Evolutionary conservation across 805 yeast genomes (phyloP), one percentile per base, ranked within the genome.

Genomic region (Myxozyma mucilagina): DNA sequence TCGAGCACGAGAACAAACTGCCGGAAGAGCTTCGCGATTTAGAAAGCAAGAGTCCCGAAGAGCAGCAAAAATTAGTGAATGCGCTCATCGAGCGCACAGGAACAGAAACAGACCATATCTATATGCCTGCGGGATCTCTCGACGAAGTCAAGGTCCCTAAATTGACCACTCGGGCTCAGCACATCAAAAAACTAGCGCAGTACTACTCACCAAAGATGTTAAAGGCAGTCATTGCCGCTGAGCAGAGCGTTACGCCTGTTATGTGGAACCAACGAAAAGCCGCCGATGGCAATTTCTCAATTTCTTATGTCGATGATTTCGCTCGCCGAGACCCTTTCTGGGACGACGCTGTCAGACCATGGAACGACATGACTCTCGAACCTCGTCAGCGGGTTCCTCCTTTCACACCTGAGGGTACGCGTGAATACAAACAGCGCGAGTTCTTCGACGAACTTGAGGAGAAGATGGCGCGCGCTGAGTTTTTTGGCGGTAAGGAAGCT

Each of bases 121-220:
- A 52, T 31, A 29, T 18, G 6, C 45, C 48, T 4, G 38, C 48
- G 16, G 41, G 4, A 31, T 41, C 2, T 3, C 3, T 52, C n/a
- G 47, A 34, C 3, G 56, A 41, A 16, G 35, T 24, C 11, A 7
- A 14, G 13, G 24, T 52, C 4, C 56, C 56, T 24, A 11, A 13
- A 4, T 11, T 52, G 41, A 42, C 48, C 39, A 32, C 45, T 6
- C 45, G 56, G 9, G 38, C 47, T 4, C 24, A 42, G 18, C 64
- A 60, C 18, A 53, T 61, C 31, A 47, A 36, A n/a, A 49, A 57
- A 14, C 49, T 59, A 18, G n/a, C 65, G 50, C 84, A 90, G 71
- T 93, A 86, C 78, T 93, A 93, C 74, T 84, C 93, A 8, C 89
- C 91, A 36, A 87, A 86, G 60, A 80, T 92, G 53, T 82, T 93